phyloP scores from a whole-genome alignment of 2,329 filamentous ascomycete genomes.

The Ascochyta clinopodiicola region DNA sequence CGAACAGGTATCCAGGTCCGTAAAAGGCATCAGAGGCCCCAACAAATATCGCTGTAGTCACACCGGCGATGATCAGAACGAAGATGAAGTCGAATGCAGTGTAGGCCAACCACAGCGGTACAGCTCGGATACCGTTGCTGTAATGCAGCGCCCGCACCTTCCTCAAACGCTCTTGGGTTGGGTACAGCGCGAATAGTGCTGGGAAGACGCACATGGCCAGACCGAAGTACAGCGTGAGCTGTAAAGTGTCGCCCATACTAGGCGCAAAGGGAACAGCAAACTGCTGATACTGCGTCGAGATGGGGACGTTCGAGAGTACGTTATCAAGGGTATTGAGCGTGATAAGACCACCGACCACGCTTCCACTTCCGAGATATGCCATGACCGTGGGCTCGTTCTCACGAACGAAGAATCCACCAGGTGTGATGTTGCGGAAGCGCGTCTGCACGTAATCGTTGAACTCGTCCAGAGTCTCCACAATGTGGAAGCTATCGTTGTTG shows the following conservation, averaged over 20 bases:
- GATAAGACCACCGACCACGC: constrained; percentile 73
- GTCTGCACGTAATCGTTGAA: constrained; percentile 71
- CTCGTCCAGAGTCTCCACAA: constrained; percentile 68
- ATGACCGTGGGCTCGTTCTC: constrained; percentile 68
- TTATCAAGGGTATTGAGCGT: constrained; percentile 89
- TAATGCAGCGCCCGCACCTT: constrained; percentile 87
- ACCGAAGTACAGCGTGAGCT: constrained; percentile 81
- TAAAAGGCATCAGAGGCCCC: constrained; percentile 74
- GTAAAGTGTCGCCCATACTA: constrained; percentile 73
- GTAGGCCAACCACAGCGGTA: constrained; percentile 87
- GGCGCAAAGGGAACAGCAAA: constrained; percentile 79
- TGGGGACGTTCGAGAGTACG: constrained; percentile 71
- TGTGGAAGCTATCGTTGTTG: constrained; percentile 47
- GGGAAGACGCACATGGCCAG: constrained; percentile 80
- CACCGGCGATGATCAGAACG: constrained; percentile 69
- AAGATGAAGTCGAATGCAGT: constrained; percentile 79
- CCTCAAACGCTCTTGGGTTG: constrained; percentile 79
- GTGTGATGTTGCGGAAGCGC: constrained; percentile 72
- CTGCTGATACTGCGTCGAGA: constrained; percentile 73
- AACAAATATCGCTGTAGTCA: constrained; percentile 74
- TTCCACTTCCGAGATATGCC: constrained; percentile 71
- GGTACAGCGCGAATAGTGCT: constrained; percentile 87
- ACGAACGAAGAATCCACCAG: constrained; percentile 81
- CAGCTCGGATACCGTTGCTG: constrained; percentile 83
- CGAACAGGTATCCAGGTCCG: constrained; percentile 78